phyloP scores from a whole-genome alignment of 352 stramenopile genomes.

The Pythium oligandrum region DNA sequence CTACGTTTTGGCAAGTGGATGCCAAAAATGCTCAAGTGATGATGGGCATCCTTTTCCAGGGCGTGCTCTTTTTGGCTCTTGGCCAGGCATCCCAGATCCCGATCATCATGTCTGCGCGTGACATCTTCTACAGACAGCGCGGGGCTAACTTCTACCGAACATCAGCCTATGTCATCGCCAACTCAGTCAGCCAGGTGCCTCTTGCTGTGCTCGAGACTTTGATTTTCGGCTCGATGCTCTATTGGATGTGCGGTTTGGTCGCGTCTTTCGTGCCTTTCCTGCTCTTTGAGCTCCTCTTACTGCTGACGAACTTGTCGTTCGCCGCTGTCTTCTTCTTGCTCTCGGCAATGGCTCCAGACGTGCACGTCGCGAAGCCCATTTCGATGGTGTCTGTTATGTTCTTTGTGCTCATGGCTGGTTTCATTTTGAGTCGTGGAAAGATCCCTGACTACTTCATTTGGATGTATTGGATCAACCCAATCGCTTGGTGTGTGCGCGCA shows the following conservation, averaged over 20 bases:
- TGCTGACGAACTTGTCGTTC: conserved; percentile 35
- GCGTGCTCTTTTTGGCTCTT: conserved; percentile 68
- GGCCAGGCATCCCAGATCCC: conserved; percentile 71
- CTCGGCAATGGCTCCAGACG: conserved; percentile 17
- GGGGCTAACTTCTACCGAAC: conserved; percentile 71
- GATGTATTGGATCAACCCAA: conserved; percentile 57
- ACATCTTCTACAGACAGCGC: conserved; percentile 81
- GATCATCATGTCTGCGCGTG: conserved; percentile 52
- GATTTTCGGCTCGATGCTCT: conserved; percentile 24
- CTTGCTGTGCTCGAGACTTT: conserved; percentile 41
- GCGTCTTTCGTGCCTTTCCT: neutral
- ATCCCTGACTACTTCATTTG: conserved; percentile 53
- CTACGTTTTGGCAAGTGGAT: conserved; percentile 33
- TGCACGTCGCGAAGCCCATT: conserved; percentile 33
- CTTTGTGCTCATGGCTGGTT: conserved; percentile 46
- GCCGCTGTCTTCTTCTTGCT: conserved; percentile 41
- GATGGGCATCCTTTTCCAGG: conserved; percentile 70
- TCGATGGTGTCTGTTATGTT: conserved; percentile 33
- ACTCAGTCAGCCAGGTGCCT: conserved; percentile 20
- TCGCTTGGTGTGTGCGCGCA: conserved; percentile 37
- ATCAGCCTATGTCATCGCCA: conserved; percentile 52
- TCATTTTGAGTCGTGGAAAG: conserved; percentile 34
- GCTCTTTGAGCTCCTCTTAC: conserved; percentile 24
- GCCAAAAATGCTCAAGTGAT: conserved; percentile 24
- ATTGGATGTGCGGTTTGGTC: too few species aligned